phyloP scores from a whole-genome alignment of 1,139 yeast genomes.

The Starmera stellimalicola region DNA sequence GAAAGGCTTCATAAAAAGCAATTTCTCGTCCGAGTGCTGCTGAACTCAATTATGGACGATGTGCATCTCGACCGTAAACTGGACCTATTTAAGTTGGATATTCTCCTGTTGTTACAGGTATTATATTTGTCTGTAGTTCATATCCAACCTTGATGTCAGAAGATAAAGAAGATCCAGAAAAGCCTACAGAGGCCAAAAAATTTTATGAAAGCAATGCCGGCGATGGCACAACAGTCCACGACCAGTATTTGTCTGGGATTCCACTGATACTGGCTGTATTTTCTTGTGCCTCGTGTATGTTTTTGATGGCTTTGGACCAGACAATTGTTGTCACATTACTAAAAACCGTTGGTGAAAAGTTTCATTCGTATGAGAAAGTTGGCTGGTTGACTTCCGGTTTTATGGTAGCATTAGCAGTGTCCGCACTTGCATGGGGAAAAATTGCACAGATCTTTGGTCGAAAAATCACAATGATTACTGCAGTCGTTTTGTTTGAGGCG shows the following conservation, averaged over 20 bases:
- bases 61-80: no score
- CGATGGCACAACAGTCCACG: constrained; percentile 42
- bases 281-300: constrained; percentile 41
- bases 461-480: constrained; percentile 37
- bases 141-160: no score
- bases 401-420: constrained; percentile 47
- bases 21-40: no score
- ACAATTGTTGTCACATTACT: constrained; percentile 56
- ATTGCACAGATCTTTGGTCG: constrained; percentile 54
- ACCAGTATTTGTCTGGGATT: constrained; percentile 39
- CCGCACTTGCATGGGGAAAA: constrained; percentile 54
- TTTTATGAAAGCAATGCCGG: constrained; percentile 35
- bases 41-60: no score
- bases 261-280: constrained; percentile 32
- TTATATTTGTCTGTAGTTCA: no score
- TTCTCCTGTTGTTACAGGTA: no score
- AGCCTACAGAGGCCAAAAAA: constrained; percentile 1
- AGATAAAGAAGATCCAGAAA: background rate
- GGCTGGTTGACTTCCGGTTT: constrained; percentile 59
- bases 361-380: constrained; percentile 42
- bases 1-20: no score
- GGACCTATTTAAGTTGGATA: no score
- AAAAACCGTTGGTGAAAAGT: constrained; percentile 44
- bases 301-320: constrained; percentile 58
- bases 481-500: constrained; percentile 46